A percentile compares a stretch with the other conserved stretches of the same genome.
These are phyloP conservation scores for Viridothelium virens DNA, from an alignment of 495 filamentous ascomycete genomes.

Conservation along the genomic window DNA sequence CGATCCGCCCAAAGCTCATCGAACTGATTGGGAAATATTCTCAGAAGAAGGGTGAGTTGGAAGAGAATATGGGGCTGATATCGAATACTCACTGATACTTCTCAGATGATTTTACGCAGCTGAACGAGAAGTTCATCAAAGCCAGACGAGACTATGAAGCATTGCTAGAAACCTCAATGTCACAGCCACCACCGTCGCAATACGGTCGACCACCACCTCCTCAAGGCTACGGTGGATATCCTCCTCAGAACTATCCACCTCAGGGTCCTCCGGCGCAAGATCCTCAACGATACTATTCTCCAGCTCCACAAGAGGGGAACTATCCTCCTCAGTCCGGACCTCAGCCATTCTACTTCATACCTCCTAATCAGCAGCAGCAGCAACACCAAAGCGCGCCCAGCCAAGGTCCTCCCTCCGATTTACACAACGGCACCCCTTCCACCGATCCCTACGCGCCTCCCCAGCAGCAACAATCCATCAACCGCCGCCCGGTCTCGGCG, in stretches of 20 bases:
- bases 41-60: slow-evolving; percentile 80
- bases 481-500: neutral
- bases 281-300: slow-evolving; percentile 26
- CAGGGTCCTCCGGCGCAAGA: slow-evolving; percentile 30
- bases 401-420: slow-evolving; percentile 13
- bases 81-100: neutral
- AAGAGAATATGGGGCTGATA: slow-evolving; percentile 15
- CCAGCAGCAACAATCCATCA: slow-evolving; percentile 11
- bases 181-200: slow-evolving; percentile 41
- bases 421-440: slow-evolving; percentile 21
- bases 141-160: slow-evolving; percentile 92
- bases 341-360: slow-evolving; percentile 25
- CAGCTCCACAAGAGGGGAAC: slow-evolving; percentile 28
- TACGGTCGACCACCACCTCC: slow-evolving; percentile 36
- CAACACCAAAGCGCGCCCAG: slow-evolving; percentile 10
- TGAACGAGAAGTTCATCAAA: slow-evolving; percentile 99
- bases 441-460: slow-evolving; percentile 10
- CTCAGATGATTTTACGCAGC: slow-evolving; percentile 89
- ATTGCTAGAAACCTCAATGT: slow-evolving; percentile 92
- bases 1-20: slow-evolving; percentile 92
- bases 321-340: slow-evolving; percentile 24
- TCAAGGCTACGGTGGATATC: slow-evolving; percentile 25
- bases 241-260: slow-evolving; percentile 39
- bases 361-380: slow-evolving; percentile 20
- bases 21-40: slow-evolving; percentile 99